A percentile compares a stretch with the other conserved stretches of the same genome.
Evolutionary conservation across 148 eudicot genomes (phyloP).

Genomic region (Nyssa sinensis): DNA sequence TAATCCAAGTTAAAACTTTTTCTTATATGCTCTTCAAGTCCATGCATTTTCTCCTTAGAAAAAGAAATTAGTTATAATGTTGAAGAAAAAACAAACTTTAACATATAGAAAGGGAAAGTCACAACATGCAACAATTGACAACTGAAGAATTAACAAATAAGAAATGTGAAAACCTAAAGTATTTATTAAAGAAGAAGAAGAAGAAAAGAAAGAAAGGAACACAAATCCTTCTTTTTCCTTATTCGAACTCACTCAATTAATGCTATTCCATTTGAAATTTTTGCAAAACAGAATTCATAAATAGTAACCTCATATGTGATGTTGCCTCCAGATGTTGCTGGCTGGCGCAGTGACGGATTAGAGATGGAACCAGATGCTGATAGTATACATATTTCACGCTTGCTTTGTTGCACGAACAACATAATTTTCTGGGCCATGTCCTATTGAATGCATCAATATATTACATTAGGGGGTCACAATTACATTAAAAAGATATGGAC

Average conservation of each 20-base stretch:
- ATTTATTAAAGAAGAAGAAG: not conserved
- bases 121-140: not conserved
- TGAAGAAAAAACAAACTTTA: no score
- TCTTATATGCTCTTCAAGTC: no score
- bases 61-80: no score
- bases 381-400: constrained; percentile 66
- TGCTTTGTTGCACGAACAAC: constrained; percentile 72
- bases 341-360: constrained; percentile 71
- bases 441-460: constrained; percentile 27
- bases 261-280: no score
- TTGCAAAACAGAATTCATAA: not conserved
- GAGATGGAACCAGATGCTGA: constrained; percentile 85
- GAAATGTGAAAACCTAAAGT: not conserved
- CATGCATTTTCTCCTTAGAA: no score
- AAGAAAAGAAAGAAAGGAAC: no score
- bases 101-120: not conserved
- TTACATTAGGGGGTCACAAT: constrained; percentile 5
- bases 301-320: constrained; percentile 65
- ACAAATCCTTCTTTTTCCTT: no score
- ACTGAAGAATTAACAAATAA: not conserved
- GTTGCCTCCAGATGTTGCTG: constrained; percentile 73
- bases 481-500: not conserved
- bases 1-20: no score
- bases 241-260: not conserved
- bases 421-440: constrained; percentile 75